These are phyloP conservation scores for Macadamia tetraphylla DNA, from an alignment of 164 flowering plant genomes.

Conservation along the genomic window DNA sequence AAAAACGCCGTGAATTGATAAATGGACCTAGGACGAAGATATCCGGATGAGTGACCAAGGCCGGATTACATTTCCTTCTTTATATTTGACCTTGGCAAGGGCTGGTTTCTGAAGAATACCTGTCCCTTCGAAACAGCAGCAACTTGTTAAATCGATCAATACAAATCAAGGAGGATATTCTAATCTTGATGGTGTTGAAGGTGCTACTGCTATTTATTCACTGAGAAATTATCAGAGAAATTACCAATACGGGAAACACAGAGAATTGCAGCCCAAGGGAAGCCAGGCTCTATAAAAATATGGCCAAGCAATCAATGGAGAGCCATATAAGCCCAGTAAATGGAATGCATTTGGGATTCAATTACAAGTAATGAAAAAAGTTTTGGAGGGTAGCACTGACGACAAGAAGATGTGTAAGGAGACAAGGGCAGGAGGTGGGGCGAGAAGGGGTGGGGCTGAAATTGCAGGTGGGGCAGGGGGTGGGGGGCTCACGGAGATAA, in stretches of 20 bases:
- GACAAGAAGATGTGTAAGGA: too few species aligned
- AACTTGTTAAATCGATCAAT: conserved; percentile 17
- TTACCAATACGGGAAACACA: conserved; percentile 15
- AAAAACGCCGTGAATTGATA: too few species aligned
- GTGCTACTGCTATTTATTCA: conserved; percentile 10
- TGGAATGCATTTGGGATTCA: conserved; percentile 25
- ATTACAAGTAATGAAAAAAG: conserved; percentile 25
- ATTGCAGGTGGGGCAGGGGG: too few species aligned
- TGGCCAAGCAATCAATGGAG: conserved; percentile 15
- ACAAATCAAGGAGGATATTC: conserved; percentile 12
- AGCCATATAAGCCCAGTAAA: conserved; percentile 21
- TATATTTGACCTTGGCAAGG: too few species aligned
- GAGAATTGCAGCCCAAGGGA: conserved; percentile 3
- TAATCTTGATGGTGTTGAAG: conserved; percentile 12
- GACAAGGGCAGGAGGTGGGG: too few species aligned
- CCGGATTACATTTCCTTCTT: too few species aligned
- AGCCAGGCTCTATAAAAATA: conserved; percentile 21
- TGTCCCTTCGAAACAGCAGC: conserved; percentile 16
- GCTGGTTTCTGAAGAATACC: conserved; percentile 50
- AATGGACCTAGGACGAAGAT: too few species aligned
- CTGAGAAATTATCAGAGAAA: conserved; percentile 20
- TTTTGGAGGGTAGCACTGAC: conserved; percentile 12
- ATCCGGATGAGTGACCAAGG: too few species aligned
- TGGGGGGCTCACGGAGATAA: too few species aligned
- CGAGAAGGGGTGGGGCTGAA: too few species aligned